Evolutionary conservation across 305 asterid species (phyloP), one percentile per base, ranked within the genome.

Genomic region (Lippia alba): DNA sequence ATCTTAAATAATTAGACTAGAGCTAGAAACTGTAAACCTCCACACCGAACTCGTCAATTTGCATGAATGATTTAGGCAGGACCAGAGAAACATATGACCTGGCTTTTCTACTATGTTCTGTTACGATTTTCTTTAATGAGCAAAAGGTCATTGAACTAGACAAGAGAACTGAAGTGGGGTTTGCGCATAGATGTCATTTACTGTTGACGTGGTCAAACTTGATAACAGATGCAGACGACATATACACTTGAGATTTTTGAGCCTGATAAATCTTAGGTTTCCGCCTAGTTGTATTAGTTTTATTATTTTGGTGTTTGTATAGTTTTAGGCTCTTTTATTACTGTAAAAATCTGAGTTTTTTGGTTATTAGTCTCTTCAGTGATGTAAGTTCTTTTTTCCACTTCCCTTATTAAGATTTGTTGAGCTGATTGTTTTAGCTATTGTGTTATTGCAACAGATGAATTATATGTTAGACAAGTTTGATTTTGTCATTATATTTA

Each of bases 401-500:
- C 44, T 46, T 49, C 58, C 62, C n/a, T 51, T 17, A 19, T 48
- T 71, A 19, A 48, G 62, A 58, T 41, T 19, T 61, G 12, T 46
- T 40, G 57, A 58, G 71, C 36, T 64, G 30, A 30, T 72, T 62
- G 67, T 14, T 44, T 56, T 61, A 11, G 24, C 36, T 64, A 5
- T 24, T 18, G 5, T 9, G 5, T 46, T 57, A 4, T 19, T 36
- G 57, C 49, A 64, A 48, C 15, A 73, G 59, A 64, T 51, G 30
- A 33, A 16, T 8, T 56, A 33, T 67, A 49, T 60, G 59, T 57
- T 74, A 61, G 40, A 50, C 14, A 9, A 63, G 51, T 51, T 53
- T 62, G 18, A 30, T 8, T 9, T 4, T 18, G 4, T 54, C 34
- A n/a, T 74, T 46, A 73, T 53, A 33, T 34, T 56, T 32, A 17